Conservation (phyloP, 805 yeast species). For the Torulaspora gathmanii region DNA sequence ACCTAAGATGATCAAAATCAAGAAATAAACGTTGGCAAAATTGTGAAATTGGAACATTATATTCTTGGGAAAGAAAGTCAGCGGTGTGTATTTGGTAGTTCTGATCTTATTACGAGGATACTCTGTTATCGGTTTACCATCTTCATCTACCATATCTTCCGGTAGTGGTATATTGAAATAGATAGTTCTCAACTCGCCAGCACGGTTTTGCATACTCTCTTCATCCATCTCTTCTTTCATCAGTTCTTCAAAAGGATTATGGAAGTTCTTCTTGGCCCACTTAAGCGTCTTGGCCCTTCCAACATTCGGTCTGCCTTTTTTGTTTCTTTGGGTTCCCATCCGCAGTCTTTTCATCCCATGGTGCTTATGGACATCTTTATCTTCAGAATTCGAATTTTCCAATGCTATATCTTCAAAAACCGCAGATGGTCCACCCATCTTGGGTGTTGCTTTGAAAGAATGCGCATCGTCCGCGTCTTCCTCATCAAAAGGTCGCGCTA, state of each 20-base stretch:
- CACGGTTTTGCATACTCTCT: conserved; percentile 37
- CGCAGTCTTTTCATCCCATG: conserved; percentile 63
- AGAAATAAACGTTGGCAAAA: conserved; percentile 85
- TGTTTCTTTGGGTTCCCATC: conserved; percentile 87
- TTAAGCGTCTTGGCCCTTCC: conserved; percentile 58
- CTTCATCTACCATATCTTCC: conserved; percentile 51
- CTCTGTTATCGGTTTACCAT: conserved; percentile 52
- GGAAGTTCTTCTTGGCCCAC: conserved; percentile 40
- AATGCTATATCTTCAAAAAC: conserved; percentile 27
- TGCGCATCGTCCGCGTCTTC: conserved; percentile 22
- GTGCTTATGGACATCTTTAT: conserved; percentile 11
- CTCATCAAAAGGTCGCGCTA: conserved; percentile 10
- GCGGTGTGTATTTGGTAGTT: conserved; percentile 92
- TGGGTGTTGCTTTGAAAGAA: conserved; percentile 31
- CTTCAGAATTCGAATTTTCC: conserved; percentile 18
- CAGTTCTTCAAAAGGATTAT: conserved; percentile 33
- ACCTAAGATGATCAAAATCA: conserved; percentile 74
- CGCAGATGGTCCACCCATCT: conserved; percentile 19
- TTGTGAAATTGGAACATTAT: conserved; percentile 74
- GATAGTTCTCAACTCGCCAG: conserved; percentile 45
- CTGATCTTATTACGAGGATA: conserved; percentile 89
- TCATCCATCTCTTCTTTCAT: conserved; percentile 31
- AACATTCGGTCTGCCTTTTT: conserved; percentile 60
- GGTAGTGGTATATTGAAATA: conserved; percentile 62
- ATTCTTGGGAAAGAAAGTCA: conserved; percentile 84